These are phyloP conservation scores for Hydrangea macrophylla DNA, from an alignment of 148 eudicot species.

Conservation along the genomic window DNA sequence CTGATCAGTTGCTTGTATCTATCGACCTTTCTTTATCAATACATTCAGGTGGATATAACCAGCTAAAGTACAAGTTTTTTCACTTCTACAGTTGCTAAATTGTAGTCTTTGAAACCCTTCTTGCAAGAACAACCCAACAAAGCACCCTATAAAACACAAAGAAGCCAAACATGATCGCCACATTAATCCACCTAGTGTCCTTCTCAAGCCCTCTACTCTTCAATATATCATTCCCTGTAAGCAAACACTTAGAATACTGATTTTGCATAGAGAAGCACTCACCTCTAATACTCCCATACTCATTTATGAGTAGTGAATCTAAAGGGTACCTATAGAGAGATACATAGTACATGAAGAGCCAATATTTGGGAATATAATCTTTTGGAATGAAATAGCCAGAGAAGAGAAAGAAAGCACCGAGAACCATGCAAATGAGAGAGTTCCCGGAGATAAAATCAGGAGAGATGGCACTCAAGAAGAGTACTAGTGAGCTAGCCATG, in stretches of 20 bases:
- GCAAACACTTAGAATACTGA: constrained; percentile 40
- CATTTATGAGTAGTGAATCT: constrained; percentile 70
- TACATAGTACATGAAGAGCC: constrained; percentile 93
- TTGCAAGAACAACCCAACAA: constrained; percentile 74
- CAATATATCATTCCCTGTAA: constrained; percentile 70
- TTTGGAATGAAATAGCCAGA: constrained; percentile 92
- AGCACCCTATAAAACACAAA: constrained; percentile 73
- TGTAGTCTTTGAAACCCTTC: constrained; percentile 74
- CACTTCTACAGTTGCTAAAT: constrained; percentile 14
- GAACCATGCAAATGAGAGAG: constrained; percentile 78
- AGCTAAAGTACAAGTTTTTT: no score
- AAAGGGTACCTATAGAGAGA: constrained; percentile 84
- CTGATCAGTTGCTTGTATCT: no score
- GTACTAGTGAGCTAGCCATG: constrained; percentile 94
- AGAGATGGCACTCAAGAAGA: constrained; percentile 74
- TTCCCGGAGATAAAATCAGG: constrained; percentile 92
- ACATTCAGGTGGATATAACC: no score
- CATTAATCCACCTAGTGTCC: constrained; percentile 89
- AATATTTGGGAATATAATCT: constrained; percentile 78
- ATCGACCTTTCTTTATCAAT: no score
- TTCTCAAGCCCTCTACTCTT: constrained; percentile 62
- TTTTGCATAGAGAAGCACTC: constrained; percentile 54
- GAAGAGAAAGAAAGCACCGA: constrained; percentile 85
- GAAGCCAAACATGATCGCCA: constrained; percentile 78
- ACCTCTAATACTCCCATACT: constrained; percentile 71